Base-by-base conservation (phyloP, 1,284 basidiomycete genomes). In the Pseudozyma hubeiensis region DNA sequence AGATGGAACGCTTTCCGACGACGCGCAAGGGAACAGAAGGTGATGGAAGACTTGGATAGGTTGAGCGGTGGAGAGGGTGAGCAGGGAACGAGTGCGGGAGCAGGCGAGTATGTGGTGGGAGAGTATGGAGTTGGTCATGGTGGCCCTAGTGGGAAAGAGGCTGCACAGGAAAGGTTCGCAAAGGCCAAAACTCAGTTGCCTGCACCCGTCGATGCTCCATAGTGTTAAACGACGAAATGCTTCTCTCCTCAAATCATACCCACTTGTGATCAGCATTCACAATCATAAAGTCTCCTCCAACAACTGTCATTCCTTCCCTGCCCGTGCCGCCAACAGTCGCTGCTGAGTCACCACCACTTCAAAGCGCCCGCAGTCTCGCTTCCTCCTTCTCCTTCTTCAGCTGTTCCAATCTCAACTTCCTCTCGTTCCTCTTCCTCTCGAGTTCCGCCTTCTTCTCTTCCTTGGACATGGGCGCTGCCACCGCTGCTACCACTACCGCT, bases 371-470 rank as follows among this genome's bases (percentile, higher is more conserved):
- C 49, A 66, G 47, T 17, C 72, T 33, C 17, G 66, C 72, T 35
- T 67, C 39, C 29, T 77, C 76, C 60, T 76, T 80, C 24, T 68
- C 63, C 51, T 53, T 48, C 47, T 80, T 80, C 51, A 80, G 59
- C 59, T 70, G 64, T 39, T 72, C 77, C 53, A 80, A 48, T 10
- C 70, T 44, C 49, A 63, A 46, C 31, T 64, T 52, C 16, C 77
- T 63, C 56, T 79, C 80, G 46, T 75, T 60, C 5, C 80, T 46
- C 65, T 80, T 74, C 17, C 71, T 53, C 58, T 78, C 77, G 53
- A 81, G 41, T 45, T 80, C 71, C 0, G 76, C 78, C 41, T 70
- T 67, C 61, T 75, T 77, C 37, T 81, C 78, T 37, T 81, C 80
- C 41, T 76, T 78, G n/a, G 63, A 67, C 66, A 78, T 16, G 10